These are phyloP conservation scores for Tubosaeta sp. DNA, from an alignment of 768 basidiomycete genomes.

Conservation along the genomic window DNA sequence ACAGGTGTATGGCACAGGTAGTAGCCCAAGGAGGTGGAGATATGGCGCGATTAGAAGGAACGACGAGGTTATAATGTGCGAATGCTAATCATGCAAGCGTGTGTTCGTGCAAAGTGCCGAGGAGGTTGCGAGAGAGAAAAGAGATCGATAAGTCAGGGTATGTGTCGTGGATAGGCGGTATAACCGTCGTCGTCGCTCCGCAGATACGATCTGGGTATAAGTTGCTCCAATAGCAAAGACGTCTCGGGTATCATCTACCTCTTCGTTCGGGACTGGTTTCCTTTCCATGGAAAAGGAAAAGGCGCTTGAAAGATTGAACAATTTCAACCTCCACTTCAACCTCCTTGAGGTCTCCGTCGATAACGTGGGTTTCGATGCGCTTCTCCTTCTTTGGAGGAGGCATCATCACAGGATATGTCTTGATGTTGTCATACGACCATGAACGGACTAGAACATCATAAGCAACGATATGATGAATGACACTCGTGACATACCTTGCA, in stretches of 20 bases:
- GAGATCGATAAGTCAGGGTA: conserved; percentile 35
- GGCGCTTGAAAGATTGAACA: conserved; percentile 50
- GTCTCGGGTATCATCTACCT: conserved; percentile 20
- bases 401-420: conserved; percentile 56
- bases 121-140: conserved; percentile 17
- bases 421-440: conserved; percentile 73
- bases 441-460: conserved; percentile 48
- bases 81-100: conserved; percentile 25
- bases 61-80: conserved; percentile 29
- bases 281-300: conserved; percentile 66
- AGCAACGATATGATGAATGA: conserved; percentile 4
- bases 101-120: conserved; percentile 20
- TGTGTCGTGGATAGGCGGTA: conserved; percentile 31
- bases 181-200: conserved; percentile 28
- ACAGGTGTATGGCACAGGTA: conserved; percentile 32
- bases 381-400: conserved; percentile 53
- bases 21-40: conserved; percentile 13
- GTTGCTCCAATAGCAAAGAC: conserved; percentile 10
- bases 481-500: conserved; percentile 45
- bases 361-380: conserved; percentile 44
- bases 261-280: conserved; percentile 28
- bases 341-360: conserved; percentile 48
- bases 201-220: conserved; percentile 29
- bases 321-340: conserved; percentile 54
- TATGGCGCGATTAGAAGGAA: conserved; percentile 30